Evolutionary conservation across 768 basidiomycete genomes (phyloP), one percentile per base, ranked within the genome.

Genomic region (Boletus patriciae): DNA sequence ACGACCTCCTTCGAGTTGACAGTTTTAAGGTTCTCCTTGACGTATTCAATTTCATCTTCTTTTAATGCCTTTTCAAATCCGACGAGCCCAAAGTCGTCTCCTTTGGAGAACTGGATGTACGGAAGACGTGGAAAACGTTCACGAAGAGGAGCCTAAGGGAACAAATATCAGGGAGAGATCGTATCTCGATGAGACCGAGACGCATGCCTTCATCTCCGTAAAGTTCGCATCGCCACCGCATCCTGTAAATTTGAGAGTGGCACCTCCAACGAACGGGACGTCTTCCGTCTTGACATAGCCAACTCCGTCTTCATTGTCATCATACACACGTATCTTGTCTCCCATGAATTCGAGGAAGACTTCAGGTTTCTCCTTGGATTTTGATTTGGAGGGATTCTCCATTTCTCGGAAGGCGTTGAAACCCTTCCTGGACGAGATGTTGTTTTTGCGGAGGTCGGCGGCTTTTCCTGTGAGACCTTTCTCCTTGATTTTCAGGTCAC

Each of bases 401-500:
- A 83, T 85, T 59, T 87, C 84, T 51, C 78, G 78, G 77, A 94
- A 94, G 16, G 92, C 92, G 65, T 93, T 87, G 74, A 94, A 94
- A 12, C 86, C 86, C 12, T 74, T 74, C 19, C 73, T 73, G 40
- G 75, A 76, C 6, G 80, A 73, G 50, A 86, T 80, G 45, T 70
- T 68, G 42, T 87, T 83, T 58, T 80, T 82, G 60, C 84, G 81
- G 60, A 82, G 73, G 43, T 77, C 76, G 15, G 88, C 87, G 16
- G 83, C 81, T 63, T 84, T 90, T 27, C 88, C 89, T 1, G 80
- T 84, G 44, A 97, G 80, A 11, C 92, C 93, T 73, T 97, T 94
- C 74, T 96, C 92, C 71, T 92, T 88, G 73, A 94, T 90, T 76
- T 97, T 98, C 94, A 94, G 94, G 62, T 92, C 85, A 64, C 93